Evolutionary conservation across 2,329 filamentous ascomycete species (phyloP), one percentile per base, ranked within the genome.

Genomic region (Talaromyces rugulosus): DNA sequence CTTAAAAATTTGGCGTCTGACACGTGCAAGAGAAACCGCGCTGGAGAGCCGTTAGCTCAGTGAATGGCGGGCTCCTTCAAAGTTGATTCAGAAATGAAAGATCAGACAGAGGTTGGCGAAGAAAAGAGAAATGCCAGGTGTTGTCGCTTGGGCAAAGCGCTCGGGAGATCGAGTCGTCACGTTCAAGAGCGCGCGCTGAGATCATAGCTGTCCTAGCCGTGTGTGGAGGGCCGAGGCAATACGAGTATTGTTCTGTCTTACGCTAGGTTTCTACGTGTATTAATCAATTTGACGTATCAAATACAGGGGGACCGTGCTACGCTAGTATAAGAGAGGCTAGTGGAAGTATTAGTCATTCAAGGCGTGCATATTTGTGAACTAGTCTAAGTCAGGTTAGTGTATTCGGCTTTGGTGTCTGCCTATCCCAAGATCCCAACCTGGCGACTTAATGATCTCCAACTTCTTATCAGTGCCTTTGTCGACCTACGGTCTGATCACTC

Each of bases 131-230:
- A 12, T 47, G 18, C 44, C 7, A 47, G 42, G 23, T 27, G n/a
- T 47, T 18, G 44, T 47, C 23, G 44, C 23, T 27, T 27, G 18
- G 18, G n/a, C 16, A 47, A 47, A n/a, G 42, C 7, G 16, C n/a
- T 23, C 18, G n/a, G n/a, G 42, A 23, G 23, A 27, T 47, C 44
- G 18, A 47, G 9, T 27, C 1, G 44, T 27, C 18, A 27, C 18
- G 23, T 11, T 23, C 44, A 47, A 18, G 42, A 47, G 44, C 44
- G 44, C 36, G 47, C 36, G 62, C 59, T 62, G 62, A 62, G 62
- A 62, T 64, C 62, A 64, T 64, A 64, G 62, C 62, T 64, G 50
- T 31, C 16, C 31, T 2, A 23, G 23, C 23, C 31, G 6, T 33
- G 31, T 40, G 14, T 40, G 36, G 36, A 36, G n/a, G 3, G 42